Base-by-base conservation (phyloP, 805 yeast genomes). In the Hanseniaspora vineae region DNA sequence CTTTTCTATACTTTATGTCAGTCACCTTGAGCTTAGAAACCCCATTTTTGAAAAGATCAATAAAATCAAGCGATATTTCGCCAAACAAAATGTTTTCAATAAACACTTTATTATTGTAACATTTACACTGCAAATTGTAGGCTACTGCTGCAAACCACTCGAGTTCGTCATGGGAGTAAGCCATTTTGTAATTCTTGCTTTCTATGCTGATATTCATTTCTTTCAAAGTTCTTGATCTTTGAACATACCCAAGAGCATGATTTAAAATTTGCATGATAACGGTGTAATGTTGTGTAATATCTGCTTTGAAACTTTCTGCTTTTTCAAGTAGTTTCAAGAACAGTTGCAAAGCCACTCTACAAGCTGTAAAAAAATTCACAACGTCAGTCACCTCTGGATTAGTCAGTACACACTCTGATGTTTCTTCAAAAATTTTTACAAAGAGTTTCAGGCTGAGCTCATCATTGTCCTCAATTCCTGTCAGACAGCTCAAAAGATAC, bases 111-210 rank as follows among this genome's bases (percentile, higher is more conserved):
- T 46, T 45, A 2, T 47, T 18, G 9, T 55, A 43, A 45, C 66
- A 64, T 32, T 55, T 56, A 9, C 60, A 54, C 1, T 62, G 53
- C 14, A 63, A 39, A 44, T 67, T 68, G 46, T 63, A 68, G 1
- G 67, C 54, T 6, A 59, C 58, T 1, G 71, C 58, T 0, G 66
- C 58, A 52, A 69, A 66, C 74, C 74, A 70, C 51, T 65, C 70
- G 18, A 66, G 51, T 42, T 70, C 74, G 42, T 60, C 59, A 6
- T 53, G 49, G 0, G 65, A 54, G n/a, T 64, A 52, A 6, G 46
- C 45, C 20, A 54, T 55, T 18, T 42, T 42, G 15, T 42, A 32
- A 2, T 44, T 39, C 17, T 48, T 31, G 17, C 11, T n/a, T 14
- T 44, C 15, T 17, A 18, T 3, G 13, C 13, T 31, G 15, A 33